Evolutionary conservation across 441 rosid genomes (phyloP).

Genomic region (Omphalea diandra): DNA sequence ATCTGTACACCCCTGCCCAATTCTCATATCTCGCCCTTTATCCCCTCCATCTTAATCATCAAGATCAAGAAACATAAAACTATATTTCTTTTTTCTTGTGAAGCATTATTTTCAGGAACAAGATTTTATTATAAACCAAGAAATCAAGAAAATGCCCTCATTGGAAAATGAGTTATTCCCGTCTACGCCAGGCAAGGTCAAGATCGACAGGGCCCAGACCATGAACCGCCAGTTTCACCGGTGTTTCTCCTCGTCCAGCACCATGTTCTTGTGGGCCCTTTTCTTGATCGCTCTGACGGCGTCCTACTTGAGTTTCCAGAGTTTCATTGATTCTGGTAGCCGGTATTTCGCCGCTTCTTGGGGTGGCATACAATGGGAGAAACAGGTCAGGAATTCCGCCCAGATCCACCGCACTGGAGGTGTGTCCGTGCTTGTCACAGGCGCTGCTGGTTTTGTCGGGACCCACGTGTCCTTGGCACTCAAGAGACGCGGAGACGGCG

Average conservation of each 20-base stretch:
- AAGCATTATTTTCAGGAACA: too few relatives aligned
- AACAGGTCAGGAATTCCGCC: slow-evolving; percentile 70
- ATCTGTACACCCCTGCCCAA: slow-evolving; percentile 36
- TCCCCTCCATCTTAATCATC: too few relatives aligned
- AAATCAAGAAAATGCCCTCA: slow-evolving; percentile 55
- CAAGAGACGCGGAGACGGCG: slow-evolving; percentile 87
- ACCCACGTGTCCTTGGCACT: slow-evolving; percentile 73
- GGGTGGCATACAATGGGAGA: slow-evolving; percentile 96
- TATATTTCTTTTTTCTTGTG: too few relatives aligned
- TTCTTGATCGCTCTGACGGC: slow-evolving; percentile 88
- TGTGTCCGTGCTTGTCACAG: slow-evolving; percentile 78
- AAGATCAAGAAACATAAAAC: too few relatives aligned
- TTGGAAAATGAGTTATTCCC: slow-evolving; percentile 83
- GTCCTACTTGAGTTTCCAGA: slow-evolving; percentile 77
- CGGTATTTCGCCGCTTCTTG: slow-evolving; percentile 65
- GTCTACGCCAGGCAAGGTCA: slow-evolving; percentile 97
- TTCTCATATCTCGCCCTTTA: background rate
- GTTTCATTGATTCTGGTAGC: slow-evolving; percentile 79
- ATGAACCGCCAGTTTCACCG: slow-evolving; percentile 75
- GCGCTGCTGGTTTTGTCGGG: slow-evolving; percentile 94
- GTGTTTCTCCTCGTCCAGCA: slow-evolving; percentile 78
- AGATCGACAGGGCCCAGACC: slow-evolving; percentile 54
- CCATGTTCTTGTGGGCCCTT: slow-evolving; percentile 92
- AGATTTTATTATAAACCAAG: too few relatives aligned
- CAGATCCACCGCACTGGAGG: slow-evolving; percentile 79